Percentiles rank a stretch among this genome's conserved stretches.
Evolutionary conservation across 164 flowering plant species (phyloP).

Genomic region (Platanus orientalis): DNA sequence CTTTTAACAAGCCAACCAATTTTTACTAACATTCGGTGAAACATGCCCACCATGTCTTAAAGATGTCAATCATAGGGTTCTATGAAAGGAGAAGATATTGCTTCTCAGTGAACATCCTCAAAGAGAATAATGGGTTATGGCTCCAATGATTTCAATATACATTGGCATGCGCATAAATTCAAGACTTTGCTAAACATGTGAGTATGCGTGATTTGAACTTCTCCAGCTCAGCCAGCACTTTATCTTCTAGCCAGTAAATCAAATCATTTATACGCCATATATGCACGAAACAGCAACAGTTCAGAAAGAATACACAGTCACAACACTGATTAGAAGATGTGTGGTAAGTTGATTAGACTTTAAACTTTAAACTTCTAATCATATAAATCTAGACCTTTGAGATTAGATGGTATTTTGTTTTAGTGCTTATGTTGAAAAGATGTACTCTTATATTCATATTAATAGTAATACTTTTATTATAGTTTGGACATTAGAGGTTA

Average conservation of each 20-base stretch:
- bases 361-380: neutral
- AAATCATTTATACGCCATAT: conserved; percentile 98
- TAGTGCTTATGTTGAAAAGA: no score
- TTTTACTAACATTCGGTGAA: no score
- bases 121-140: neutral
- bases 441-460: no score
- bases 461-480: no score
- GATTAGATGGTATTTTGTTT: no score
- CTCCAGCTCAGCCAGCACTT: conserved; percentile 81
- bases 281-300: conserved; percentile 39
- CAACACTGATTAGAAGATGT: no score
- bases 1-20: no score
- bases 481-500: no score
- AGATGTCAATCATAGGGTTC: neutral
- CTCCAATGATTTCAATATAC: neutral
- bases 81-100: neutral
- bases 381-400: no score
- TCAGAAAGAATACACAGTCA: no score
- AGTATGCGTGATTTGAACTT: conserved; percentile 81
- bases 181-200: conserved; percentile 52
- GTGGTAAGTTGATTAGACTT: neutral
- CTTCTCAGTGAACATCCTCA: no score
- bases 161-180: neutral
- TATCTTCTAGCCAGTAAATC: conserved; percentile 86
- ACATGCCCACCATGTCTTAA: neutral